Percentiles rank a stretch among this genome's conserved stretches.
These are phyloP conservation scores for Aureobasidium sp. DNA, from an alignment of 2,329 filamentous ascomycete genomes.

Conservation along the genomic window DNA sequence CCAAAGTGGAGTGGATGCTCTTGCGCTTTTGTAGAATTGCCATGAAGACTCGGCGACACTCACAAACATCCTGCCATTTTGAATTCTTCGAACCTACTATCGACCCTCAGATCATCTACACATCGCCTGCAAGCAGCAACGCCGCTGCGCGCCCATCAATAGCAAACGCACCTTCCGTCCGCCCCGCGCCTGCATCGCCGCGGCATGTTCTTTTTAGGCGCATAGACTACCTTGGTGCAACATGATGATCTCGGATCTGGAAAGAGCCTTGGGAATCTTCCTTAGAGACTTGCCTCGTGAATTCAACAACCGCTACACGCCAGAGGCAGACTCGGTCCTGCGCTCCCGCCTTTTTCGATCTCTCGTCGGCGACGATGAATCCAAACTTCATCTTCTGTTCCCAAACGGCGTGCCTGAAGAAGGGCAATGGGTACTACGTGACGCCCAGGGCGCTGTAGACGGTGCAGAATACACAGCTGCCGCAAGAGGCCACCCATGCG, in stretches of 20 bases:
- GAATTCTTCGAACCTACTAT: background rate
- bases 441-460: constrained; percentile 86
- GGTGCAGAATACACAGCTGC: constrained; percentile 92
- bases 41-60: background rate
- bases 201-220: constrained; percentile 12
- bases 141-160: background rate
- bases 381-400: constrained; percentile 75
- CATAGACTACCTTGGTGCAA: constrained; percentile 4
- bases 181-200: background rate
- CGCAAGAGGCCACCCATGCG: constrained; percentile 86
- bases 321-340: constrained; percentile 64
- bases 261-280: constrained; percentile 66
- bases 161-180: background rate
- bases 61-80: background rate
- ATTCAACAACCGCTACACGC: constrained; percentile 68
- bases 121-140: background rate
- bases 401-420: constrained; percentile 52
- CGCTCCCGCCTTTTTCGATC: constrained; percentile 79
- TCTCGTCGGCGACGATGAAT: constrained; percentile 65
- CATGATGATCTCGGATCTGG: constrained; percentile 42
- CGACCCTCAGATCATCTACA: background rate
- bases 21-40: background rate
- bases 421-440: constrained; percentile 62
- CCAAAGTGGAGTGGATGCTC: background rate
- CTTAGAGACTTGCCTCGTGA: constrained; percentile 69